Conservation (phyloP, 768 basidiomycete genomes). For the Favolaschia claudopus region DNA sequence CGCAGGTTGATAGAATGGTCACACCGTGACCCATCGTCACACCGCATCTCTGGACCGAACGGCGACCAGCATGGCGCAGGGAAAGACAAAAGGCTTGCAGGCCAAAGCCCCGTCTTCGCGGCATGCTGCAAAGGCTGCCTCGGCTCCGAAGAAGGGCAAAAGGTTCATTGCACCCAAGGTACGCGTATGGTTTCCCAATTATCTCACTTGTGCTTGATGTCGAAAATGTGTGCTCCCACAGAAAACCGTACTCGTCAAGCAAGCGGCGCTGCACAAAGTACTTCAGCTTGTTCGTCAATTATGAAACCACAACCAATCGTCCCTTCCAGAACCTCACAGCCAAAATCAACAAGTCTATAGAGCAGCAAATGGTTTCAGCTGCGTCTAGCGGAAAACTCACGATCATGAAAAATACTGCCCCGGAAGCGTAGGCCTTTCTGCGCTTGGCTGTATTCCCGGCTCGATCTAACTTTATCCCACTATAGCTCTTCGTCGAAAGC, state of each 20-base stretch:
- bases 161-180: slow-evolving; percentile 79
- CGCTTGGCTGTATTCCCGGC: neutral
- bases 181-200: too few species aligned
- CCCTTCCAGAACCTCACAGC: slow-evolving; percentile 75
- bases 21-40: neutral
- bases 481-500: neutral
- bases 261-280: slow-evolving; percentile 83
- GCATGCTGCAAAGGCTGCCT: slow-evolving; percentile 70
- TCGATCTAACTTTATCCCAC: neutral
- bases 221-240: neutral
- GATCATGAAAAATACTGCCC: slow-evolving; percentile 81
- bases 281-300: slow-evolving; percentile 12
- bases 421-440: slow-evolving; percentile 48
- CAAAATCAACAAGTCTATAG: slow-evolving; percentile 92
- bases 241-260: slow-evolving; percentile 74
- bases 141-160: slow-evolving; percentile 81
- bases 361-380: slow-evolving; percentile 88
- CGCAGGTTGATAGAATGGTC: neutral
- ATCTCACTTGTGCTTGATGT: too few species aligned
- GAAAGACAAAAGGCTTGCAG: slow-evolving; percentile 81
- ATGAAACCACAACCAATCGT: neutral
- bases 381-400: slow-evolving; percentile 90
- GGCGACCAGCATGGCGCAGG: slow-evolving; percentile 86
- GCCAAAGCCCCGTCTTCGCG: slow-evolving; percentile 61
- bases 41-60: too few species aligned